phyloP scores from a whole-genome alignment of 805 yeast species.

The Yarrowia sp. region DNA sequence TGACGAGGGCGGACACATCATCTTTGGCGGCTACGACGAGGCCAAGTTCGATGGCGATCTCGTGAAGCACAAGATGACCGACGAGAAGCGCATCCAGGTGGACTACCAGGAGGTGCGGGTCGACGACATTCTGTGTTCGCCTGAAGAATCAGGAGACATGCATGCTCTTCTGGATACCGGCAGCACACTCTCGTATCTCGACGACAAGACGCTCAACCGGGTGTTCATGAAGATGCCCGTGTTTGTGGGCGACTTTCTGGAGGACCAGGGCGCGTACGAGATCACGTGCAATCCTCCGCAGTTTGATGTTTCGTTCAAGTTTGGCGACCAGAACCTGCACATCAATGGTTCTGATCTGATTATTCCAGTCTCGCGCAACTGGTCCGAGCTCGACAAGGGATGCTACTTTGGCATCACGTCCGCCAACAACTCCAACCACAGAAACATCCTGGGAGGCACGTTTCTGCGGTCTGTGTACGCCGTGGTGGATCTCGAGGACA shows the following conservation, averaged over 20 bases:
- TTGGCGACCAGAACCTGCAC: not conserved
- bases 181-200: not conserved
- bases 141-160: not conserved
- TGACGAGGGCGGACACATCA: slow-evolving; percentile 30
- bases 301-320: slow-evolving; percentile 16
- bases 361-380: slow-evolving; percentile 4
- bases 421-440: not conserved
- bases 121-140: not conserved
- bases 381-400: slow-evolving; percentile 9
- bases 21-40: slow-evolving; percentile 4
- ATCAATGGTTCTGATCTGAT: slow-evolving; percentile 12
- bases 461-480: slow-evolving; percentile 3
- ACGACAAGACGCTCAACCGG: not conserved
- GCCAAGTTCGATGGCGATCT: slow-evolving; percentile 1
- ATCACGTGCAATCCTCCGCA: slow-evolving; percentile 3
- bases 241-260: not conserved
- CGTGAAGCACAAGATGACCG: not conserved
- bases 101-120: not conserved
- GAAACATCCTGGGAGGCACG: not conserved
- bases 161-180: slow-evolving; percentile 1
- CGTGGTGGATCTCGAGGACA: not conserved
- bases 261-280: not conserved
- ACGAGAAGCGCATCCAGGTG: slow-evolving; percentile 2
- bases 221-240: slow-evolving; percentile 9
- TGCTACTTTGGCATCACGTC: slow-evolving; percentile 14